Base-by-base conservation (phyloP, 2,329 filamentous ascomycete species). In the Alternaria sp. region DNA sequence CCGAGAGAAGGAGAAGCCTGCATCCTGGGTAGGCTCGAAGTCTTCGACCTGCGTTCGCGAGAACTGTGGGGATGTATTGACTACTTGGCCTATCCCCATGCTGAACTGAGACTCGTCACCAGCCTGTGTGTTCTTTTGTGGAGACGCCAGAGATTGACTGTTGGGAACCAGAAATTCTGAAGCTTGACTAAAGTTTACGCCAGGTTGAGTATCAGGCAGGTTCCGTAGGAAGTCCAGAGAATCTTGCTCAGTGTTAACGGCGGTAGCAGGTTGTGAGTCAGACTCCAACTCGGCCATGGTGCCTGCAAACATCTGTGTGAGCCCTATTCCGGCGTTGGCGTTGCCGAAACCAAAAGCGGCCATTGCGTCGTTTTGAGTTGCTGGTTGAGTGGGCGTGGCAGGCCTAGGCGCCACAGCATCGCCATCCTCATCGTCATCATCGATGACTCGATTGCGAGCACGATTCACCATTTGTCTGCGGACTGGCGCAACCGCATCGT, bases 251-350 rank as follows among this genome's bases (percentile, higher is more conserved):
- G 70, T 49, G 63, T 80, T 70, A 51, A 63, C 34, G 30, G 54
- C 54, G 43, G 75, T 62, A 43, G 66, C 57, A 49, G 68, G 74
- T 16, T 78, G 75, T 82, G 70, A 65, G 7, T 71, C 77, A 3
- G 76, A 75, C 49, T 84, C 79, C 60, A 83, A 82, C 38, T 87
- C 88, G 48, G 91, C 93, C 88, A 97, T 91, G 1, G 93, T 97
- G 12, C 92, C 92, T 5, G 91, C 91, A 74, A 97, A 97, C 63
- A 95, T 94, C 71, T 97, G 94, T 0, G 93, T 96, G 44, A 97
- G 84, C 9, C 92, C 91, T 42, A 96, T 76, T 6, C 82, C 78
- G 41, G 77, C 73, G 46, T 74, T 60, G n/a, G 67, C 62, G n/a
- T 71, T 70, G 7, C 75, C 59, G 71, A 82, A 75, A 67, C 80